Percentiles rank a stretch among this genome's conserved stretches.
Conservation (phyloP, 2,329 filamentous ascomycete species). For the Chaetomium sp. region DNA sequence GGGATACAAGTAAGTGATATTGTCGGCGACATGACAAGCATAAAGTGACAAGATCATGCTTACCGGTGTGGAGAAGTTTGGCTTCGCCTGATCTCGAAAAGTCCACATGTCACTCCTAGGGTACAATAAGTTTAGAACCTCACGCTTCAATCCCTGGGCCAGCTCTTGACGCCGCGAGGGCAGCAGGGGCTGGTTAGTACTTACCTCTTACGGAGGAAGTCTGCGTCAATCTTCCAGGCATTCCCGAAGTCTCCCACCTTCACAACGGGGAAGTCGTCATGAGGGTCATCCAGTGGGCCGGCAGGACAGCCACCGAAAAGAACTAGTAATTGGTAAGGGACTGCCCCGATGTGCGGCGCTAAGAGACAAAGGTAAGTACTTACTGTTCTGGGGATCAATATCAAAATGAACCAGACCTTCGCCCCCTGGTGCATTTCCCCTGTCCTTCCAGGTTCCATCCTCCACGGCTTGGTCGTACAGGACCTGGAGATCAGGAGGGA, state of each 20-base stretch:
- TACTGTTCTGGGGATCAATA: slow-evolving; percentile 12
- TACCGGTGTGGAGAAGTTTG: not conserved
- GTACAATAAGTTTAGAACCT: not conserved
- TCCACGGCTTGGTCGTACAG: not conserved
- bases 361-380: not conserved
- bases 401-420: slow-evolving; percentile 9
- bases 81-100: not conserved
- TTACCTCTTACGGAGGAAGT: not conserved
- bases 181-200: not conserved
- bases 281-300: not conserved
- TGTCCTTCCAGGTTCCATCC: not conserved
- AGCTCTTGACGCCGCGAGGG: not conserved
- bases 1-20: not conserved
- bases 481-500: not conserved
- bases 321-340: not conserved
- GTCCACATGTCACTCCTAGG: not conserved
- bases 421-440: not conserved
- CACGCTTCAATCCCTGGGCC: not conserved
- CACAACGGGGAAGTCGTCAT: not conserved
- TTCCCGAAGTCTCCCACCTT: not conserved
- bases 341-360: not conserved
- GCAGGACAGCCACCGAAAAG: not conserved
- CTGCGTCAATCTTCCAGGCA: not conserved
- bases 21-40: not conserved
- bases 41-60: not conserved